Base-by-base conservation (phyloP, 768 basidiomycete species). In the Termitomyces eurrhizus region DNA sequence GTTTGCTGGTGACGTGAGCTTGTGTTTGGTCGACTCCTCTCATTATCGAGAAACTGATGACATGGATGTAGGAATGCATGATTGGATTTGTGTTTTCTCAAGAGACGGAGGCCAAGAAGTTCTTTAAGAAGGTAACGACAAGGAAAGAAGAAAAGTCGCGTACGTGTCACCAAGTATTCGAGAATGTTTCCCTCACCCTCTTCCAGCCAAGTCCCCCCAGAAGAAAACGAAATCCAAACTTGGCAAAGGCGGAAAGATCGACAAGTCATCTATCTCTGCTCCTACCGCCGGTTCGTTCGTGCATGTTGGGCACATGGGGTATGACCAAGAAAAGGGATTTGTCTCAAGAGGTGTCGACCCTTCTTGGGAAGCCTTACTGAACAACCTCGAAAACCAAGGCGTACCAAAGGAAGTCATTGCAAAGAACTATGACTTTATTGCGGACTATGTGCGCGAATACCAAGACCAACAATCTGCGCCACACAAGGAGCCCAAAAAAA, bases 271-370 rank as follows among this genome's bases (percentile, higher is more conserved):
- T 80, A 98, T 98, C 52, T 95, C 93, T 12, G 89, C 80, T 0
- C 95, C 95, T 2, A 83, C 86, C 4, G 72, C 77, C 1, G 87
- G 87, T 14, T 89, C 89, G 8, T 98, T 98, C 77, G 82, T 84
- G 59, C 95, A 98, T 69, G 81, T 97, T 48, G 93, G 90, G 0
- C 95, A 98, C 70, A 96, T 99, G 91, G 95, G 95, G 13, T 97
- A 89, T 72, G 92, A 97, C 67, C 72, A 83, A 0, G 87, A 96
- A 64, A 83, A 86, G 29, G 96, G 96, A 2, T 98, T 93, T 73
- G 89, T 87, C 0, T 91, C 89, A 0, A 82, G 79, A 16, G 92
- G 92, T 56, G 91, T 99, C 6, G 96, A 99, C 72, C 85, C 92
- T 1, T 92, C 89, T 5, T 98, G 96, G 96, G 78, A 84, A 49